Evolutionary conservation across 2,329 filamentous ascomycete genomes (phyloP).

Genomic region (Pestalotiopsis sp.): DNA sequence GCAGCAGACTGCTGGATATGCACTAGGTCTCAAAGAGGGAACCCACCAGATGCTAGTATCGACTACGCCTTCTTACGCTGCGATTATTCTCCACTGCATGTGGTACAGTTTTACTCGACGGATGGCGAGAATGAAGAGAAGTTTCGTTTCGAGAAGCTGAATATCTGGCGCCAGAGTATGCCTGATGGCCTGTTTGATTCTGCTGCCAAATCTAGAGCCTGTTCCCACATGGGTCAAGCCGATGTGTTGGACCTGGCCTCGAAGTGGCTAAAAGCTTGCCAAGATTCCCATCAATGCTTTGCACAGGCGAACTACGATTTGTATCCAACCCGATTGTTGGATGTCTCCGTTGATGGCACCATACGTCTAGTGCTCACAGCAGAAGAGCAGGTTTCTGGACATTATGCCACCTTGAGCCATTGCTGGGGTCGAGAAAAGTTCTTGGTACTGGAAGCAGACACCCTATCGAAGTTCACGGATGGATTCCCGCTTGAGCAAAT

Average conservation of each 20-base stretch:
- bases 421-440: background rate
- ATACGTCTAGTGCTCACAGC: background rate
- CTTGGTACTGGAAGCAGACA: background rate
- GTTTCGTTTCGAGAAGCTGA: background rate
- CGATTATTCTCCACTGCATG: background rate
- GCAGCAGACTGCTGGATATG: background rate
- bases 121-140: background rate
- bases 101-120: background rate
- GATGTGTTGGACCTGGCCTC: background rate
- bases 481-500: background rate
- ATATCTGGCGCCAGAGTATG: background rate
- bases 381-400: background rate
- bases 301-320: background rate
- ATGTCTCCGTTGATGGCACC: background rate
- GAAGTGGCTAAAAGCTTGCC: background rate
- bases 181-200: background rate
- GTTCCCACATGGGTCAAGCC: background rate
- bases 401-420: background rate
- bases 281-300: background rate
- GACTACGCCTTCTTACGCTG: background rate
- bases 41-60: background rate
- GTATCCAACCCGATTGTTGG: background rate
- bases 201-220: background rate
- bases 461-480: background rate
- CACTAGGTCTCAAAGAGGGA: background rate